phyloP scores from a whole-genome alignment of 805 yeast genomes.

The Spathaspora sp. region DNA sequence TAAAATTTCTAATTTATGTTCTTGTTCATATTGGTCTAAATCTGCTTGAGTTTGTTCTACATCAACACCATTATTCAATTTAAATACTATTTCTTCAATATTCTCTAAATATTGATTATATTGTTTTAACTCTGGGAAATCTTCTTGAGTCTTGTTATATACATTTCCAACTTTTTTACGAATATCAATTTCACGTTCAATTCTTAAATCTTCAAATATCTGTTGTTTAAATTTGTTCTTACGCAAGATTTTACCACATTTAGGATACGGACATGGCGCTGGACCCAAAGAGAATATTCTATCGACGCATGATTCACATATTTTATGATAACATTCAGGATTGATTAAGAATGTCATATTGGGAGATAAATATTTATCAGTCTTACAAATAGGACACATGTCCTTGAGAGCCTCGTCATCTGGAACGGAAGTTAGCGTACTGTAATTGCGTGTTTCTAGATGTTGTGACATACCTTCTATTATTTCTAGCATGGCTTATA shows the following conservation, averaged over 20 bases:
- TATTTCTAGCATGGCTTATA: slow-evolving; percentile 4
- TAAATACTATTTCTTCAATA: slow-evolving; percentile 77
- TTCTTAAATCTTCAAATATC: slow-evolving; percentile 83
- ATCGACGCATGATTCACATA: slow-evolving; percentile 96
- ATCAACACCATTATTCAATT: slow-evolving; percentile 66
- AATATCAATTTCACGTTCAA: slow-evolving; percentile 90
- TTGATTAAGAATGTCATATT: slow-evolving; percentile 88
- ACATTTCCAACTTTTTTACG: slow-evolving; percentile 73
- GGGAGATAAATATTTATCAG: slow-evolving; percentile 90
- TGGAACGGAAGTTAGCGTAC: slow-evolving; percentile 1
- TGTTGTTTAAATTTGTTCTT: slow-evolving; percentile 90
- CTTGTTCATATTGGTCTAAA: slow-evolving; percentile 64
- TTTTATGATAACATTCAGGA: slow-evolving; percentile 97
- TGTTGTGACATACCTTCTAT: slow-evolving; percentile 10
- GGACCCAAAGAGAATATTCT: slow-evolving; percentile 93
- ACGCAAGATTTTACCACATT: slow-evolving; percentile 82
- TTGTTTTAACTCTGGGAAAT: slow-evolving; percentile 56
- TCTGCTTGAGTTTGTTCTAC: slow-evolving; percentile 65
- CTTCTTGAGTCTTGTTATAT: slow-evolving; percentile 76
- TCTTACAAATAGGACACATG: slow-evolving; percentile 96
- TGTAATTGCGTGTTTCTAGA: background rate
- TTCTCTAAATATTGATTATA: slow-evolving; percentile 81
- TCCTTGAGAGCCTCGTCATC: slow-evolving; percentile 56
- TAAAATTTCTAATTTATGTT: slow-evolving; percentile 69
- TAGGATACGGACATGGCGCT: slow-evolving; percentile 92